A percentile compares a stretch with the other conserved stretches of the same genome.
These are phyloP conservation scores for Ramaria rubella DNA, from an alignment of 768 basidiomycete species.

Conservation along the genomic window DNA sequence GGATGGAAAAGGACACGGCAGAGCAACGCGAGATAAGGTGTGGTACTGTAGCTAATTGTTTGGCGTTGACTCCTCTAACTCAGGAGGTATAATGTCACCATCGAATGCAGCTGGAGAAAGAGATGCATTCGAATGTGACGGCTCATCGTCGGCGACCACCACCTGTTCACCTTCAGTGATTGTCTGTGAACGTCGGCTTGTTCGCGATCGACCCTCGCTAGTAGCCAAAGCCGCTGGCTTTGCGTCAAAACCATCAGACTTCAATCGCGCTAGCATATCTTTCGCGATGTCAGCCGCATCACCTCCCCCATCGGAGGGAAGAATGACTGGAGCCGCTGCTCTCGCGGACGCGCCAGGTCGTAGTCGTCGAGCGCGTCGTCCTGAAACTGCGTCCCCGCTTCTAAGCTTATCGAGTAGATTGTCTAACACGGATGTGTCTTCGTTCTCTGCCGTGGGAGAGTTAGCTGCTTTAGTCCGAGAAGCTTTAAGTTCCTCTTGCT, in stretches of 20 bases:
- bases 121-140: background rate
- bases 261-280: slow-evolving; percentile 68
- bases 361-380: slow-evolving; percentile 46
- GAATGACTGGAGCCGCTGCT: slow-evolving; percentile 30
- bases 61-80: background rate
- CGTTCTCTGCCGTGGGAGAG: slow-evolving; percentile 35
- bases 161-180: background rate
- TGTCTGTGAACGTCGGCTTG: slow-evolving; percentile 14
- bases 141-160: background rate
- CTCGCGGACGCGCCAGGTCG: slow-evolving; percentile 31
- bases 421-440: slow-evolving; percentile 57
- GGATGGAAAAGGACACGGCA: background rate
- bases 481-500: slow-evolving; percentile 55
- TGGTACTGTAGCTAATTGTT: background rate
- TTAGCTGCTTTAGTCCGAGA: slow-evolving; percentile 33
- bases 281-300: slow-evolving; percentile 57
- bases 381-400: slow-evolving; percentile 54
- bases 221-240: slow-evolving; percentile 34
- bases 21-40: background rate
- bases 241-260: slow-evolving; percentile 58
- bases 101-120: background rate
- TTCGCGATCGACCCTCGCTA: slow-evolving; percentile 24
- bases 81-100: background rate
- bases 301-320: slow-evolving; percentile 24
- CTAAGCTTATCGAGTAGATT: slow-evolving; percentile 64